Evolutionary conservation across 2,329 filamentous ascomycete genomes (phyloP).

Genomic region (Fusarium foetens): DNA sequence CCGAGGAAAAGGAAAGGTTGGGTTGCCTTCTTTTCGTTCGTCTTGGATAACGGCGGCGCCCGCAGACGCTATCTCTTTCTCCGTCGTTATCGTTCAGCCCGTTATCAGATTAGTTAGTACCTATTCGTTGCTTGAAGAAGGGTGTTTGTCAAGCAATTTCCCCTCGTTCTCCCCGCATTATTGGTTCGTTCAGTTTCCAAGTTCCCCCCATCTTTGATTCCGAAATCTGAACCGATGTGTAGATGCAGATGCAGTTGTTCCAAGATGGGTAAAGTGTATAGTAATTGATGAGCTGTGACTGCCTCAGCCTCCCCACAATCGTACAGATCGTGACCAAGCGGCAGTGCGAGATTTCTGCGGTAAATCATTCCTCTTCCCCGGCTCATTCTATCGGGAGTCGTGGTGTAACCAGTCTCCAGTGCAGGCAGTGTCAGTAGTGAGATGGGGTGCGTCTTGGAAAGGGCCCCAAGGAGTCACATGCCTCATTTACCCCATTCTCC

Average conservation of each 20-base stretch:
- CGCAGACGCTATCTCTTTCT: conserved; percentile 8
- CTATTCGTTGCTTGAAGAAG: neutral
- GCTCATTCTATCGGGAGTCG: neutral
- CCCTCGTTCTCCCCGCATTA: conserved; percentile 27
- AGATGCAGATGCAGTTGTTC: conserved; percentile 5
- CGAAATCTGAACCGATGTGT: conserved; percentile 18
- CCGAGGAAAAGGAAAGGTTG: conserved; percentile 31
- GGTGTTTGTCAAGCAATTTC: neutral
- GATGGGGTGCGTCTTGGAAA: conserved; percentile 28
- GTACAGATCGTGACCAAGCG: conserved; percentile 1
- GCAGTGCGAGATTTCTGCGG: neutral
- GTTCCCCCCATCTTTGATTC: neutral
- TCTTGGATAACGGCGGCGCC: conserved; percentile 16
- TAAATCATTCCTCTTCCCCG: neutral
- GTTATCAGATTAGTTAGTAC: conserved; percentile 11
- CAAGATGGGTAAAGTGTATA: neutral
- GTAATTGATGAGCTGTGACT: conserved; percentile 2
- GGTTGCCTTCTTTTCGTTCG: neutral
- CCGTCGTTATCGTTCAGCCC: neutral
- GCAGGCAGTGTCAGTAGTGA: neutral
- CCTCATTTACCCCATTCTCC: neutral
- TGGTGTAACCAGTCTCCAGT: neutral
- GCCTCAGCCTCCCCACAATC: conserved; percentile 2
- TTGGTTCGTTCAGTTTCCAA: neutral
- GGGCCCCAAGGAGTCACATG: conserved; percentile 33